A percentile compares a stretch with the other conserved stretches of the same genome.
Conservation (phyloP, 176 grass and related monocot genomes). For the Ampelocalamus luodianensis region DNA sequence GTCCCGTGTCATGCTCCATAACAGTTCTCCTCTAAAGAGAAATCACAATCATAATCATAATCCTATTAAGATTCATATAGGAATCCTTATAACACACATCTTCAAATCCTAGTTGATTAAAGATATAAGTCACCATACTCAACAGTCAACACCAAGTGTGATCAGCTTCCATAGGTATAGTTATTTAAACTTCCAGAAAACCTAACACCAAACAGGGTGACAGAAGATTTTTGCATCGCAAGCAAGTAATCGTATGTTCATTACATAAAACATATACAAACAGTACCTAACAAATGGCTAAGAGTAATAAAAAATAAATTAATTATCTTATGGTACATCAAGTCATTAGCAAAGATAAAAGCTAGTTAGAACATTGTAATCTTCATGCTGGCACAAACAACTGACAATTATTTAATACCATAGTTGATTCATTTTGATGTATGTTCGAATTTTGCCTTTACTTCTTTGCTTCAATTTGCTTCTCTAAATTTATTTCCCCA, state of each 20-base stretch:
- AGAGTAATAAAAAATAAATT: background rate
- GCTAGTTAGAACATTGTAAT: slow-evolving; percentile 12
- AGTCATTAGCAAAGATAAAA: slow-evolving; percentile 4
- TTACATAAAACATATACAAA: slow-evolving; percentile 33
- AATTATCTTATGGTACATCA: slow-evolving; percentile 19
- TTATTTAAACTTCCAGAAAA: slow-evolving; percentile 42
- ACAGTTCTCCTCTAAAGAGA: no score
- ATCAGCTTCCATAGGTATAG: slow-evolving; percentile 20
- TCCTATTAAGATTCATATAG: no score
- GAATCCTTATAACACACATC: no score
- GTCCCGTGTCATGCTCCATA: no score
- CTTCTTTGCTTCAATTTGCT: slow-evolving; percentile 3
- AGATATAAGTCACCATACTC: no score
- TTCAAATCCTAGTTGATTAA: no score
- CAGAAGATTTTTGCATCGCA: slow-evolving; percentile 12
- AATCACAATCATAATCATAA: no score
- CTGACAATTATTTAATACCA: background rate
- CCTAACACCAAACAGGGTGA: background rate
- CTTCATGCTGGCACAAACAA: background rate
- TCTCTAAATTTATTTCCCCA: background rate
- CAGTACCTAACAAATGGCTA: slow-evolving; percentile 10
- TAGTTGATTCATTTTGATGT: slow-evolving; percentile 8
- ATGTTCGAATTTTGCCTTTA: background rate
- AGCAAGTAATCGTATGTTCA: slow-evolving; percentile 14
- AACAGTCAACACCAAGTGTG: background rate